phyloP scores from a whole-genome alignment of 257 asterid genomes.

The Fraxinus cuspidata region DNA sequence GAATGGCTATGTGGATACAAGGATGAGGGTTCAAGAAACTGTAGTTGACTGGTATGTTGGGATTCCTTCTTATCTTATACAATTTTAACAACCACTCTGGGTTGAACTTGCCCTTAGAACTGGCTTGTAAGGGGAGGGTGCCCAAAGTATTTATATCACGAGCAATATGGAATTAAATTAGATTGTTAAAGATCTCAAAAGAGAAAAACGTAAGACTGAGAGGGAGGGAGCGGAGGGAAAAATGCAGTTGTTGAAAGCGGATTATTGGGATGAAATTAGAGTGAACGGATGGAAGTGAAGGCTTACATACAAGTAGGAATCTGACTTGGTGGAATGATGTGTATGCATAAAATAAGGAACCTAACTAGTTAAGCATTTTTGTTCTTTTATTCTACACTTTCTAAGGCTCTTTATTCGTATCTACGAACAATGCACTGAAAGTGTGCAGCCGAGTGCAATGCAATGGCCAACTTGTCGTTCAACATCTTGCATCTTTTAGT shows the following conservation, averaged over 20 bases:
- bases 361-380: neutral
- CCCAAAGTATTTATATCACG: too few relatives aligned
- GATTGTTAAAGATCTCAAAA: neutral
- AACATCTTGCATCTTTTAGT: too few relatives aligned
- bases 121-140: too few relatives aligned
- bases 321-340: neutral
- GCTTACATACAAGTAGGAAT: neutral
- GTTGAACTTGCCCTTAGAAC: too few relatives aligned
- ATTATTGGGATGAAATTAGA: neutral
- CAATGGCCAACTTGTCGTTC: too few relatives aligned
- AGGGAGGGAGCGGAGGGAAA: neutral
- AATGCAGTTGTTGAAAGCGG: neutral
- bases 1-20: neutral
- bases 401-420: neutral
- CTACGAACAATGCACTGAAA: too few relatives aligned
- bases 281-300: neutral
- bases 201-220: neutral
- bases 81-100: too few relatives aligned
- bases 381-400: neutral
- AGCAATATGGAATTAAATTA: neutral
- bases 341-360: neutral
- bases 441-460: neutral
- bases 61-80: neutral
- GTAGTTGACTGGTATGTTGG: neutral
- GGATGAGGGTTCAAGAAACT: neutral